Conservation (phyloP, 2,329 filamentous ascomycete genomes). For the Seiridium cupressi region DNA sequence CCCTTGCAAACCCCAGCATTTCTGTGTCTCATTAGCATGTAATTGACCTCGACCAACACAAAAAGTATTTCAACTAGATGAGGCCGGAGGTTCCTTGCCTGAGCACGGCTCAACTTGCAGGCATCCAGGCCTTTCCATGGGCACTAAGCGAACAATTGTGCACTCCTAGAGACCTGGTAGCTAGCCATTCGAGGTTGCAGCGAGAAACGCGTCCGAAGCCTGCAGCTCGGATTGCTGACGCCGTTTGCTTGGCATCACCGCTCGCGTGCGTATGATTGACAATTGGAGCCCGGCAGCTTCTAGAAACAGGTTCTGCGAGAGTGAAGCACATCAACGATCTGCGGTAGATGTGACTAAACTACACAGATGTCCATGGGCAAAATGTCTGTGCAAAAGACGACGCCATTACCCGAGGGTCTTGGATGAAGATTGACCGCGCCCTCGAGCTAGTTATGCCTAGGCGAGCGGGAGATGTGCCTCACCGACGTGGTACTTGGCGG, state of each 20-base stretch:
- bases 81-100: too few relatives aligned
- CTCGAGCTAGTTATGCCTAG: neutral
- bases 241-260: constrained; percentile 1
- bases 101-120: too few relatives aligned
- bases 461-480: neutral
- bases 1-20: too few relatives aligned
- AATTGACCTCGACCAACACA: too few relatives aligned
- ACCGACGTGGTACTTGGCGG: neutral
- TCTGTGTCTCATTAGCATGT: too few relatives aligned
- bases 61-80: too few relatives aligned
- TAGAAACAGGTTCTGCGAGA: neutral
- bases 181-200: neutral
- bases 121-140: too few relatives aligned
- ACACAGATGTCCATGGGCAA: neutral
- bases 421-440: neutral
- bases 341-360: too few relatives aligned
- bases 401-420: too few relatives aligned
- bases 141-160: too few relatives aligned
- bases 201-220: neutral
- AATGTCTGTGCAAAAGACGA: neutral
- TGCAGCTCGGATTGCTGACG: neutral
- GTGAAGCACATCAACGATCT: too few relatives aligned
- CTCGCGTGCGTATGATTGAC: neutral
- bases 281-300: neutral
- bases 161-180: neutral